Base-by-base conservation (phyloP, 2,329 filamentous ascomycete genomes). In the Alternaria infectoria region DNA sequence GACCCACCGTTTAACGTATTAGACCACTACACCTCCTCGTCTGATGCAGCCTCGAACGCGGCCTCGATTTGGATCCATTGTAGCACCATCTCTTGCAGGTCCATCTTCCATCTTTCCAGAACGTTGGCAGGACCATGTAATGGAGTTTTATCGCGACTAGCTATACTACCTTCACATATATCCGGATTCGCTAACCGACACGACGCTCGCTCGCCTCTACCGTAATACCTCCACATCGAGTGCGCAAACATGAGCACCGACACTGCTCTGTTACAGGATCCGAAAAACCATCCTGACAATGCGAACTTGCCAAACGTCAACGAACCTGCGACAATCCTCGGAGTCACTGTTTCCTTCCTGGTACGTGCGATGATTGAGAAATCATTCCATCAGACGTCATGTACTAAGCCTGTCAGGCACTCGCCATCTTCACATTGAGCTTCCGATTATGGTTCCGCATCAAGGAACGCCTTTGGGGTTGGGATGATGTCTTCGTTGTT, bases 401-500 rank as follows among this genome's bases (percentile, higher is more conserved):
- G 69, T 15, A 69, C 55, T 57, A 25, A 55, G 15, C 9, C 17
- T 10, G 5, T 19, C 54, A 80, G 77, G 23, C 57, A 6, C 15
- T 77, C 23, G 75, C 75, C 17, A 49, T 69, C 25, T 52, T 76
- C 13, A 74, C 74, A 15, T 66, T 77, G 15, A 58, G 64, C 32
- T 59, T 80, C 32, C 72, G 79, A 45, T 30, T 80, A 57, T 76
- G 68, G 68, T 70, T 72, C 17, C 75, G 79, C 6, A 59, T 69
- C 21, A 73, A 66, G 36, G 70, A 73, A n/a, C 67, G 61, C 15
- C 60, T 76, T 13, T 76, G 72, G 69, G 75, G 79, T n/a, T 79
- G 73, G 73, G 79, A 80, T 54, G 79, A 80, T 60, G 30, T 72
- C 3, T 76, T 79, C 11, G 73, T 80, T 15, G 54, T 75, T 15